Conservation (phyloP, 192 early-diverging fungal species). For the Diversispora eburnea region DNA sequence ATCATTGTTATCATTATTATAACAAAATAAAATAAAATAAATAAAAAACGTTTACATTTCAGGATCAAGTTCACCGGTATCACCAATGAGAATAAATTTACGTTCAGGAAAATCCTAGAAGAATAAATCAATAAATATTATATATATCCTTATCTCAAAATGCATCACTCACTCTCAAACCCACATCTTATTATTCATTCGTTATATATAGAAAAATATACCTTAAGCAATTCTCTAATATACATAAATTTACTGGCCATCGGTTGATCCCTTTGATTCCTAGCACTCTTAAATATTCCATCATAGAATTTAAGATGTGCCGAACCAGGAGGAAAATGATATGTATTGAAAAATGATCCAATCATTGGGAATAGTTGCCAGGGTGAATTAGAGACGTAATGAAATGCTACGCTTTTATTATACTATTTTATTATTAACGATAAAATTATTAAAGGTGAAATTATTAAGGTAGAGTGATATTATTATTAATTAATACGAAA, state of each 20-base stretch:
- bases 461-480: background rate
- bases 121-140: background rate
- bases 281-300: conserved; percentile 33
- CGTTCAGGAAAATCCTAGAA: conserved; percentile 66
- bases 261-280: conserved; percentile 54
- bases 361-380: conserved; percentile 77
- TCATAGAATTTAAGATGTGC: conserved; percentile 66
- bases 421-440: conserved; percentile 42
- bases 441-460: conserved; percentile 11
- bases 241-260: conserved; percentile 50
- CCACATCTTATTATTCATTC: no score
- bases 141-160: no score
- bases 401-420: conserved; percentile 60
- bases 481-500: conserved; percentile 17
- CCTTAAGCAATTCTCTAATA: conserved; percentile 35
- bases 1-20: background rate
- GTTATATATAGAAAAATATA: background rate
- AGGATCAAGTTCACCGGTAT: conserved; percentile 80
- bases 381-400: conserved; percentile 86
- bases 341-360: conserved; percentile 53
- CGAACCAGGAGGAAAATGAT: conserved; percentile 73
- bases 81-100: conserved; percentile 80
- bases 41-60: conserved; percentile 46
- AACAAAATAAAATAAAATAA: background rate
- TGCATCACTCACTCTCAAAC: no score